A percentile compares a stretch with the other conserved stretches of the same genome.
Evolutionary conservation across 306 rosid genomes (phyloP).

Genomic region (Vicia villosa): DNA sequence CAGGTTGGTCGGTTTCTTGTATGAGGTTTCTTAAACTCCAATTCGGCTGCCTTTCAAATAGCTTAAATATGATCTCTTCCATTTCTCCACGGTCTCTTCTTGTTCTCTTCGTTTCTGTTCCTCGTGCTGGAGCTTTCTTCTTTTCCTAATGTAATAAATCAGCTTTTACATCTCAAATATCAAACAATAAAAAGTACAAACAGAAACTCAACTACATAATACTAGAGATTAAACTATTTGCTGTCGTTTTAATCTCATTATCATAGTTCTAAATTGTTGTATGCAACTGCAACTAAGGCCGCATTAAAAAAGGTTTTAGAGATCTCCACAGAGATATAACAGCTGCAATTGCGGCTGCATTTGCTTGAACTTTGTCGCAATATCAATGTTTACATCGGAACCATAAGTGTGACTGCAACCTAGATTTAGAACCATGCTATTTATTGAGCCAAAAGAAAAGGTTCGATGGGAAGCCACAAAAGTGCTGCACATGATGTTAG

Average conservation of each 20-base stretch:
- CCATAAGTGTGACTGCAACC: neutral
- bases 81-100: constrained; percentile 85
- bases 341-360: neutral
- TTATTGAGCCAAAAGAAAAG: neutral
- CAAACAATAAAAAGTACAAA: neutral
- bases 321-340: neutral
- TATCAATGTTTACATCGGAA: neutral
- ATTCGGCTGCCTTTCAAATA: constrained; percentile 75
- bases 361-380: neutral
- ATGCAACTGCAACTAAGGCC: neutral
- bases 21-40: constrained; percentile 81
- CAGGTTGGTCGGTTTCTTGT: constrained; percentile 92
- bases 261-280: neutral
- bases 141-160: constrained; percentile 62
- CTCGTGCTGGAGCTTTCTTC: constrained; percentile 63
- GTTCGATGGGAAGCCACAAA: neutral
- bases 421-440: neutral
- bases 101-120: constrained; percentile 68
- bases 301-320: neutral
- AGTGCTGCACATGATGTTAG: neutral
- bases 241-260: neutral
- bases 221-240: no score
- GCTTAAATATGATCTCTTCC: constrained; percentile 85
- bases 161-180: constrained; percentile 23
- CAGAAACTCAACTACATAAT: neutral